These are phyloP conservation scores for Tetracentron sinense DNA, from an alignment of 164 flowering plant species.

Conservation along the genomic window DNA sequence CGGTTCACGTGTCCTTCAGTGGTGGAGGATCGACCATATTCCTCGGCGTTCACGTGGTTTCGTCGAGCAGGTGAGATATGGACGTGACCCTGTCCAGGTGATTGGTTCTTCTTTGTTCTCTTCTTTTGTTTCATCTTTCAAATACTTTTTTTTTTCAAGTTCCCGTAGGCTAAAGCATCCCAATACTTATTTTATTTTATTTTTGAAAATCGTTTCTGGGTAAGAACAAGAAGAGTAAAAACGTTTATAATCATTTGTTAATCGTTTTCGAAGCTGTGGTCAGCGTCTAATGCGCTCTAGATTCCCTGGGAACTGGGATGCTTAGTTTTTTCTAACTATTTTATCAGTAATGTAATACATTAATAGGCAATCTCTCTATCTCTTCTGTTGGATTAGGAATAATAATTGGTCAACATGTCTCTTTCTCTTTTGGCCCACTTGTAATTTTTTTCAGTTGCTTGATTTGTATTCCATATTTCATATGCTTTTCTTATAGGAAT, in stretches of 20 bases:
- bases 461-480: slow-evolving; percentile 43
- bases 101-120: slow-evolving; percentile 17
- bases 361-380: no score
- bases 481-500: slow-evolving; percentile 43
- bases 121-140: slow-evolving; percentile 27
- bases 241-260: slow-evolving; percentile 29
- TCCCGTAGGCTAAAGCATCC: no score
- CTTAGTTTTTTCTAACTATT: no score
- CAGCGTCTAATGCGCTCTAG: slow-evolving; percentile 92
- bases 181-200: neutral
- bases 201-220: slow-evolving; percentile 5
- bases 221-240: neutral
- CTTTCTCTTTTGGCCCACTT: no score
- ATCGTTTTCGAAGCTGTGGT: slow-evolving; percentile 47
- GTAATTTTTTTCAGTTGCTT: slow-evolving; percentile 25
- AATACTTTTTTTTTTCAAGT: no score
- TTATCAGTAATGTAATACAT: no score
- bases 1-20: slow-evolving; percentile 22
- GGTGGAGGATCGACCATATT: slow-evolving; percentile 22
- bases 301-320: slow-evolving; percentile 39
- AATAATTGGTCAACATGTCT: slow-evolving; percentile 45
- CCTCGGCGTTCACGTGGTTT: slow-evolving; percentile 43
- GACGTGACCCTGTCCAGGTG: slow-evolving; percentile 33
- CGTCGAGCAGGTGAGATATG: slow-evolving; percentile 50
- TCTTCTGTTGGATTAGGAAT: neutral